Evolutionary conservation across 1,284 basidiomycete genomes (phyloP).

Genomic region (Leccinum subatratum): DNA sequence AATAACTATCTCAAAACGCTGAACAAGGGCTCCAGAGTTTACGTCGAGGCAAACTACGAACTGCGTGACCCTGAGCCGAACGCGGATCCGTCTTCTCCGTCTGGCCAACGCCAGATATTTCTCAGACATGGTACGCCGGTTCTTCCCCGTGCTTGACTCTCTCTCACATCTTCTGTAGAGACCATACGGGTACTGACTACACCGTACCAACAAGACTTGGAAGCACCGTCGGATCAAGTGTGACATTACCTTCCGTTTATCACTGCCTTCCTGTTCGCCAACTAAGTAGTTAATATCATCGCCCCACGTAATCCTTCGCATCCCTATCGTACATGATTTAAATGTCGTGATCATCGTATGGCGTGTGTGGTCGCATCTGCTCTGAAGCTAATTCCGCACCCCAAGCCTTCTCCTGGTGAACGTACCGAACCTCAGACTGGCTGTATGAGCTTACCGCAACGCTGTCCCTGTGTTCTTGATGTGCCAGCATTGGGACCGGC

Average conservation of each 20-base stretch:
- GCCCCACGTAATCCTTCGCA: not conserved
- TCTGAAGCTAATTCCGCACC: slow-evolving; percentile 26
- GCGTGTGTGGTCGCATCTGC: slow-evolving; percentile 25
- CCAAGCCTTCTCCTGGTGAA: slow-evolving; percentile 33
- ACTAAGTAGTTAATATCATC: slow-evolving; percentile 6
- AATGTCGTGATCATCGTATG: slow-evolving; percentile 30
- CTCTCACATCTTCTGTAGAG: slow-evolving; percentile 22
- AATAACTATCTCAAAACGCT: slow-evolving; percentile 62
- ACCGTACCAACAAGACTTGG: slow-evolving; percentile 26
- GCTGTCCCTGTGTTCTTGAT: slow-evolving; percentile 32
- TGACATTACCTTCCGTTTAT: slow-evolving; percentile 3
- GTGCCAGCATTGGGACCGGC: slow-evolving; percentile 32
- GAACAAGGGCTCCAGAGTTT: slow-evolving; percentile 66
- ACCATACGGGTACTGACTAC: slow-evolving; percentile 25
- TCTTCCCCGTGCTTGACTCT: slow-evolving; percentile 7
- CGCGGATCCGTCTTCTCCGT: slow-evolving; percentile 58
- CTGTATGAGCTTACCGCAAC: slow-evolving; percentile 32
- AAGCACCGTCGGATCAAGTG: slow-evolving; percentile 26
- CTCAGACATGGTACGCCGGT: slow-evolving; percentile 60
- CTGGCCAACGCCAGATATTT: slow-evolving; percentile 75
- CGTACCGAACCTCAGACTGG: slow-evolving; percentile 30
- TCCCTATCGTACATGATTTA: slow-evolving; percentile 24
- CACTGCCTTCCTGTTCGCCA: not conserved
- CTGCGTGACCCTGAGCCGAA: slow-evolving; percentile 62
- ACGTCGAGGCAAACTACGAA: slow-evolving; percentile 72